phyloP scores from a whole-genome alignment of 2,329 filamentous ascomycete genomes.

The Scedosporium boydii region DNA sequence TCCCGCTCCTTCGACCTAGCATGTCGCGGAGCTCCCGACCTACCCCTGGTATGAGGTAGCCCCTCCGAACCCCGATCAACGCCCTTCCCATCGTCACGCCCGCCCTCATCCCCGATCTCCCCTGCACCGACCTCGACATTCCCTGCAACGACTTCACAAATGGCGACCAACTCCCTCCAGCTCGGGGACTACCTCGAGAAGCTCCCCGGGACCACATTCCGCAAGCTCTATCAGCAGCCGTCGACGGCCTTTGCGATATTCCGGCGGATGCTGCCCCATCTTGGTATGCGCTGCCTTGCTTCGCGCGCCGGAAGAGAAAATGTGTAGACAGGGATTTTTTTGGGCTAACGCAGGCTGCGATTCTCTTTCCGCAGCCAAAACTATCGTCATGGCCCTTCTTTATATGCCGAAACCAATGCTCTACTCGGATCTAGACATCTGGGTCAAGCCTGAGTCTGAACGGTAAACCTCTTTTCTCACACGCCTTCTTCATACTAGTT shows the following conservation, averaged over 20 bases:
- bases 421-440: conserved; percentile 71
- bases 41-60: neutral
- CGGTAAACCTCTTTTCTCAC: conserved; percentile 18
- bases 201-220: conserved; percentile 81
- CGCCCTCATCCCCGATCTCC: neutral
- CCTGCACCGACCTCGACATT: neutral
- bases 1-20: neutral
- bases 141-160: conserved; percentile 12
- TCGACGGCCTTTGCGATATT: conserved; percentile 94
- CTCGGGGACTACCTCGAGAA: conserved; percentile 88
- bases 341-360: neutral
- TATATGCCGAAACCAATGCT: conserved; percentile 78
- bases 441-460: conserved; percentile 62
- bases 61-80: too few relatives aligned
- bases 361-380: conserved; percentile 58
- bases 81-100: too few relatives aligned
- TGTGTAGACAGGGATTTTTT: neutral
- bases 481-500: too few relatives aligned
- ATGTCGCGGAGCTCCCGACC: neutral
- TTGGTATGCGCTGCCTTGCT: conserved; percentile 48
- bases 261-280: conserved; percentile 87
- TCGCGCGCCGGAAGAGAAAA: neutral
- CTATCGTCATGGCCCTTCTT: conserved; percentile 88
- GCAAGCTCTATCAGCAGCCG: conserved; percentile 88
- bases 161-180: conserved; percentile 41